phyloP scores from a whole-genome alignment of 2,329 filamentous ascomycete genomes.

The Botrytis cinerea region DNA sequence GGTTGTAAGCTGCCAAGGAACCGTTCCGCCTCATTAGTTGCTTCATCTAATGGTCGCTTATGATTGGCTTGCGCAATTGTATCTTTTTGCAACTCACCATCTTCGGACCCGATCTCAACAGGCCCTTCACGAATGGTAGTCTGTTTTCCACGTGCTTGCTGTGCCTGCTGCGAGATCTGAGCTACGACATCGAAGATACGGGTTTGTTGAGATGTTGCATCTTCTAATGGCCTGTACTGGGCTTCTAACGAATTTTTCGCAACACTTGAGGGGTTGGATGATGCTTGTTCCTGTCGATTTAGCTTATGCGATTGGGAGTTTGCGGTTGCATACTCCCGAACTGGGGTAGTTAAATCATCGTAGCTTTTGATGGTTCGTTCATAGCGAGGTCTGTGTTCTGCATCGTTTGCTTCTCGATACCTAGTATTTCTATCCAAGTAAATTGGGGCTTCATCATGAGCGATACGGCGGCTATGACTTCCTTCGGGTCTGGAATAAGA shows the following conservation, averaged over 20 bases:
- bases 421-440: slow-evolving; percentile 28
- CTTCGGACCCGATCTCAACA: slow-evolving; percentile 43
- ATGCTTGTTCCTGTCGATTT: slow-evolving; percentile 27
- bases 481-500: slow-evolving; percentile 24
- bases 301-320: slow-evolving; percentile 30
- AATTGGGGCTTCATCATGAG: slow-evolving; percentile 30
- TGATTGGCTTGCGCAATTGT: slow-evolving; percentile 23
- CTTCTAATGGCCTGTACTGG: slow-evolving; percentile 27
- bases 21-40: slow-evolving; percentile 43
- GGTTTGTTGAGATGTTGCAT: slow-evolving; percentile 32
- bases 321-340: slow-evolving; percentile 26
- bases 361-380: slow-evolving; percentile 28
- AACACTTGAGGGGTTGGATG: background rate
- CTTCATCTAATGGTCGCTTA: slow-evolving; percentile 33
- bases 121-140: slow-evolving; percentile 29
- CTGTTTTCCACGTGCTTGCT: slow-evolving; percentile 32
- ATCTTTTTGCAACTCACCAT: slow-evolving; percentile 42
- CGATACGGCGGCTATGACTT: slow-evolving; percentile 29
- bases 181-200: slow-evolving; percentile 37
- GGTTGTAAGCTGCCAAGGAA: slow-evolving; percentile 44
- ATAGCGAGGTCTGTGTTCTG: slow-evolving; percentile 31
- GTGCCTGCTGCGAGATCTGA: slow-evolving; percentile 38
- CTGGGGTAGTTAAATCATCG: slow-evolving; percentile 27
- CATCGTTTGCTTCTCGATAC: slow-evolving; percentile 31
- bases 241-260: slow-evolving; percentile 8